Evolutionary conservation across 1,284 basidiomycete genomes (phyloP).

Genomic region (Melampsora larici-populina): DNA sequence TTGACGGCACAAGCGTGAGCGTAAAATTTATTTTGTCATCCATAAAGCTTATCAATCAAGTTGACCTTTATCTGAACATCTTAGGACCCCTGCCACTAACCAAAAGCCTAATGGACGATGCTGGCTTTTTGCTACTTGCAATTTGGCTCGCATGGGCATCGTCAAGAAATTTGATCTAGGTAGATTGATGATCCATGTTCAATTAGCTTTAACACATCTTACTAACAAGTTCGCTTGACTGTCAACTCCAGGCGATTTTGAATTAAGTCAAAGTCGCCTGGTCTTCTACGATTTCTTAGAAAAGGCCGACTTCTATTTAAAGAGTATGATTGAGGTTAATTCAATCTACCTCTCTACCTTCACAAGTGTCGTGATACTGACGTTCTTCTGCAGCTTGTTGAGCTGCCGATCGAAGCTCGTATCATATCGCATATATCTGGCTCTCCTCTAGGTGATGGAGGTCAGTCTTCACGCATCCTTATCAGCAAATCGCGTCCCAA

Average conservation of each 20-base stretch:
- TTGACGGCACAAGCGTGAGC: constrained; percentile 41
- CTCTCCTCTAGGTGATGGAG: constrained; percentile 82
- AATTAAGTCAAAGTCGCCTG: constrained; percentile 65
- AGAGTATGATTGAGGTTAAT: constrained; percentile 67
- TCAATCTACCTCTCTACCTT: neutral
- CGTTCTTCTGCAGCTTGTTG: constrained; percentile 59
- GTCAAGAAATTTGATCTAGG: constrained; percentile 76
- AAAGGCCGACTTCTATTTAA: constrained; percentile 91
- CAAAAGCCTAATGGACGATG: constrained; percentile 83
- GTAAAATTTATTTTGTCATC: neutral
- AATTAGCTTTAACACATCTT: constrained; percentile 46
- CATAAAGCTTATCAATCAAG: no score
- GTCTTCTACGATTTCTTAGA: constrained; percentile 95
- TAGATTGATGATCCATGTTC: constrained; percentile 85
- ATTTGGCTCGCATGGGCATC: constrained; percentile 46
- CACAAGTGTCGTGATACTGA: neutral
- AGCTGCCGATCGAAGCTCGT: constrained; percentile 75
- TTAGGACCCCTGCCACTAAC: constrained; percentile 72
- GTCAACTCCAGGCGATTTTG: constrained; percentile 11
- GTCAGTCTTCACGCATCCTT: constrained; percentile 58
- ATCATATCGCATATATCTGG: constrained; percentile 71
- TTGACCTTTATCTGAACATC: neutral
- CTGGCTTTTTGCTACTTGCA: constrained; percentile 85
- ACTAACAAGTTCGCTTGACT: neutral
- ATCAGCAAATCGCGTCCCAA: no score